phyloP scores from a whole-genome alignment of 1,284 basidiomycete species.

The Inonotus hispidus region DNA sequence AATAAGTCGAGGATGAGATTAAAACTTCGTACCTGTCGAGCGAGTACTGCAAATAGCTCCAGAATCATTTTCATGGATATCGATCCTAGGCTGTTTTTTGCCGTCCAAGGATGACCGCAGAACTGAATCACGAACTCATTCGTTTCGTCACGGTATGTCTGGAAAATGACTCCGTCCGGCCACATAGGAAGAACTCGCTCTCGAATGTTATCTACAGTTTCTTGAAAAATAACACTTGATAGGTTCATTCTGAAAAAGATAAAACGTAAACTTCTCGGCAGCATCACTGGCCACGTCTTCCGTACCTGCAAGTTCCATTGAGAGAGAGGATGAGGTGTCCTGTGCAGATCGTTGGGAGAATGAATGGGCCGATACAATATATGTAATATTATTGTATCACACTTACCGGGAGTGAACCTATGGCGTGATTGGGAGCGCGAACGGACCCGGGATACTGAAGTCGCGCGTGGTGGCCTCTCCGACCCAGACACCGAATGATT shows the following conservation, averaged over 20 bases:
- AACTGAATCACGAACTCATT: constrained; percentile 38
- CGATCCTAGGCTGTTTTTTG: constrained; percentile 35
- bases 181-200: constrained; percentile 41
- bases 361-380: background rate
- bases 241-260: constrained; percentile 34
- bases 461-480: constrained; percentile 25
- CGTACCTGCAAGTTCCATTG: constrained; percentile 9
- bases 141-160: constrained; percentile 25
- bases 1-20: constrained; percentile 6
- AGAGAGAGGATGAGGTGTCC: constrained; percentile 15
- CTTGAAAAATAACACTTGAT: constrained; percentile 34
- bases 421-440: constrained; percentile 30
- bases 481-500: constrained; percentile 31
- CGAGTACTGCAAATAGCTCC: constrained; percentile 36
- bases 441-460: constrained; percentile 26
- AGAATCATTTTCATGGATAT: constrained; percentile 40
- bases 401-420: constrained; percentile 30
- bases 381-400: background rate
- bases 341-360: background rate
- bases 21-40: constrained; percentile 28
- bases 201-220: constrained; percentile 35
- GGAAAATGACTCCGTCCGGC: constrained; percentile 36
- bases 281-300: background rate
- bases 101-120: constrained; percentile 40
- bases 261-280: background rate